Evolutionary conservation across 1,139 yeast genomes (phyloP).

Genomic region (Ogataea hybrid): DNA sequence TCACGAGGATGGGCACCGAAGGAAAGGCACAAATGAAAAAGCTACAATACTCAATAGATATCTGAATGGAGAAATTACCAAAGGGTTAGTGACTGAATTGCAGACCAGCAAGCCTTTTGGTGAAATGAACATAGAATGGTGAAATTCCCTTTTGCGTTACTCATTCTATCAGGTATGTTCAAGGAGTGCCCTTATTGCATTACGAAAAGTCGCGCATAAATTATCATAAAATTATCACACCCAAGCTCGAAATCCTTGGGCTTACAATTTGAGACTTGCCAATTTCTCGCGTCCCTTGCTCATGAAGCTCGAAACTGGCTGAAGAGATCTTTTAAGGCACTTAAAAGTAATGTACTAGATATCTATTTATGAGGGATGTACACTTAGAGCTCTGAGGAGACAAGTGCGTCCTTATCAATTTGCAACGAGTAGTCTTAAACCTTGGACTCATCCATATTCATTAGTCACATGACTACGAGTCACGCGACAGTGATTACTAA

Average conservation of each 20-base stretch:
- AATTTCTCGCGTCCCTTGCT: not conserved
- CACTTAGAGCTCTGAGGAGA: too few relatives aligned
- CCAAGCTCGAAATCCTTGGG: too few relatives aligned
- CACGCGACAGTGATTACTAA: not conserved
- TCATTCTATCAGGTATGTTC: too few relatives aligned
- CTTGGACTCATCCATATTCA: not conserved
- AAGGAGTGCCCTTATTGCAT: too few relatives aligned
- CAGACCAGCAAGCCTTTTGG: conserved; percentile 48
- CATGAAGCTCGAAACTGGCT: too few relatives aligned
- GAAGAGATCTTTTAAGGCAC: too few relatives aligned
- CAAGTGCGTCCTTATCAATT: not conserved
- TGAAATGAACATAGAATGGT: conserved; percentile 45
- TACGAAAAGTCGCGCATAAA: too few relatives aligned
- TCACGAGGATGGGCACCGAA: conserved; percentile 20
- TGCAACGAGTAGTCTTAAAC: too few relatives aligned
- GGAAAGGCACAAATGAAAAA: conserved; percentile 51
- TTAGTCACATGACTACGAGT: not conserved
- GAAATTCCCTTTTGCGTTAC: not conserved
- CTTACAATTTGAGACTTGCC: too few relatives aligned
- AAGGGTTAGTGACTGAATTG: conserved; percentile 45
- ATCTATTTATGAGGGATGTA: too few relatives aligned
- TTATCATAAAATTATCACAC: too few relatives aligned
- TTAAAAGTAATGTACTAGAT: too few relatives aligned
- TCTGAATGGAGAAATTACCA: conserved; percentile 40
- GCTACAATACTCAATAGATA: conserved; percentile 49